These are phyloP conservation scores for Monoraphidium neglectum DNA, from an alignment of 139 green algal species.

Conservation along the genomic window DNA sequence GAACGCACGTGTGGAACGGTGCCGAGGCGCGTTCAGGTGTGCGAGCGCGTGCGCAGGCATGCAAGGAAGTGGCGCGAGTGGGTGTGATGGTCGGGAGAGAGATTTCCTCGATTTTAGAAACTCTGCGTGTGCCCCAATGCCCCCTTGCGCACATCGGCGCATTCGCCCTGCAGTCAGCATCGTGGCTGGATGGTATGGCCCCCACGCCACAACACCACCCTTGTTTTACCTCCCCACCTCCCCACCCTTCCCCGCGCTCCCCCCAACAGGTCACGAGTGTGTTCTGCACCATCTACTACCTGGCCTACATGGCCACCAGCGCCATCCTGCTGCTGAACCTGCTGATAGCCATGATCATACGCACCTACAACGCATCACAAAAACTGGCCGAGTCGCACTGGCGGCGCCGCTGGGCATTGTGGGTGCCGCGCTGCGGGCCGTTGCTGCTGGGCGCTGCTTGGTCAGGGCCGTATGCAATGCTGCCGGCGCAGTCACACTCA, in stretches of 20 bases:
- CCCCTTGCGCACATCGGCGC: neutral
- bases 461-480: too few relatives aligned
- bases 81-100: too few relatives aligned
- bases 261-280: constrained; percentile 37
- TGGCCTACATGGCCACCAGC: constrained; percentile 49
- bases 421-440: neutral
- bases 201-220: too few relatives aligned
- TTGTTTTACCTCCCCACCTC: neutral
- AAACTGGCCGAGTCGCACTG: neutral
- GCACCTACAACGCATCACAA: constrained; percentile 6
- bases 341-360: constrained; percentile 39
- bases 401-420: neutral
- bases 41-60: too few relatives aligned
- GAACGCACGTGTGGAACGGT: too few relatives aligned
- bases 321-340: constrained; percentile 51
- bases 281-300: constrained; percentile 50
- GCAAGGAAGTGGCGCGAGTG: too few relatives aligned
- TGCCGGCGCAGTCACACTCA: too few relatives aligned
- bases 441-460: neutral
- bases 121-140: too few relatives aligned
- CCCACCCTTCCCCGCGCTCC: neutral
- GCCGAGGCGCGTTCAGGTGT: too few relatives aligned
- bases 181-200: neutral
- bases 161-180: neutral
- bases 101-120: too few relatives aligned